Conservation (phyloP, 73 alveolate species). For the Tetrahymena malaccensis region DNA sequence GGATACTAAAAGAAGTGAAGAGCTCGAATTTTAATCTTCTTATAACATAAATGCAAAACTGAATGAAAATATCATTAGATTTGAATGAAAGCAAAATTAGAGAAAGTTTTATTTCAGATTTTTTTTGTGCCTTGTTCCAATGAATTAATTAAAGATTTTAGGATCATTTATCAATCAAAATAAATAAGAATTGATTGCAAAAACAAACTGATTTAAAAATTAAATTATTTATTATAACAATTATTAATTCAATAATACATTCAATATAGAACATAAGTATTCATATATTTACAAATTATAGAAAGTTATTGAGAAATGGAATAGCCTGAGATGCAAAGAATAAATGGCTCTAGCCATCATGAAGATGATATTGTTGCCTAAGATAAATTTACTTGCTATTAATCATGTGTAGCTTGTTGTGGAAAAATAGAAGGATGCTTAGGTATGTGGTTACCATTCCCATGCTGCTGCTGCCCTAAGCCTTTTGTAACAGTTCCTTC, state of each 20-base stretch:
- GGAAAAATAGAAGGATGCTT: conserved; percentile 27
- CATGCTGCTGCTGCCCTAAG: conserved; percentile 32
- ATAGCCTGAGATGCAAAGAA: not conserved
- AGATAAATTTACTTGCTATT: conserved; percentile 24
- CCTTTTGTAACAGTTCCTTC: conserved; percentile 18
- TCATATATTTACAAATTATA: not conserved
- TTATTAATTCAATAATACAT: not conserved
- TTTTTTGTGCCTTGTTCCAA: not conserved
- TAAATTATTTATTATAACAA: not conserved
- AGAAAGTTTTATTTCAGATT: not conserved
- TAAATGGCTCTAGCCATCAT: not conserved
- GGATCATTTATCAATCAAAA: not conserved
- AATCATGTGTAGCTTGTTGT: conserved; percentile 18
- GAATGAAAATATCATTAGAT: not conserved
- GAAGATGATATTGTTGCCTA: not conserved
- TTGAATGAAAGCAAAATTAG: not conserved
- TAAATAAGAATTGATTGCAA: not conserved
- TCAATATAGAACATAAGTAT: not conserved
- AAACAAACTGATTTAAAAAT: not conserved
- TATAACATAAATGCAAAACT: not conserved
- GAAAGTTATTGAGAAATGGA: not conserved
- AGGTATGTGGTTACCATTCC: conserved; percentile 38
- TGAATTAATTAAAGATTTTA: not conserved
- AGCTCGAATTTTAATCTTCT: not conserved
- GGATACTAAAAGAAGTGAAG: not conserved